Evolutionary conservation across 192 early-diverging fungal species (phyloP), one percentile per base, ranked within the genome.

Genomic region (Pecoramyces ruminantium): DNA sequence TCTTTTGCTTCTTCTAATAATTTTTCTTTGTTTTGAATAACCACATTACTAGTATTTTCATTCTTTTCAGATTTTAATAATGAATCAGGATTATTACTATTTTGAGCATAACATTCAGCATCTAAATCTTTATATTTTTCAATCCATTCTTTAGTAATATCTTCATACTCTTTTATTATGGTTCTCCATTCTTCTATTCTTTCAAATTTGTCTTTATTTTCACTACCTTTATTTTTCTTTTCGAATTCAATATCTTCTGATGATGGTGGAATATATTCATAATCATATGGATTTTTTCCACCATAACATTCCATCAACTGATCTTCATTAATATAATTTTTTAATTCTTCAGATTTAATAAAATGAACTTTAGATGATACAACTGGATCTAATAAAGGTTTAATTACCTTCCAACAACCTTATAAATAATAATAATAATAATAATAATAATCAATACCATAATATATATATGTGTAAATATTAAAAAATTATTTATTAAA

Each of bases 311-410:
- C 78, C 25, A 92, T 91, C 29, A 97, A 79, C 77, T 89, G 82
- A 27, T 86, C 87, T 8, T 86, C 83, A 27, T 88, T 88, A 77
- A 97, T 92, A 39, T 88, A 92, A 30, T 90, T 82, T 16, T 83
- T 83, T 27, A 96, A 80, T 18, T 95, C 91, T 28, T 92, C 88
- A 21, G 88, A 51, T 11, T 90, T 88, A 13, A 91, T 89, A 81
- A 97, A 97, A 30, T 88, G 84, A 81, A 97, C 91, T 84, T 97
- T 97, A 58, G 88, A 86, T 30, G 91, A 95, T 1, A 97, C 96
- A 18, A 96, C 93, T 29, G 96, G 94, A 82, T 97, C 96, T 16
- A 97, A 87, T 81, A 95, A 85, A 34, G 94, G 93, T 77, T 90
- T 86, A 81, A 97, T 92, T 77, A 96, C 82, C 77, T 89, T 89